These are phyloP conservation scores for Acanthochlamys bracteata DNA, from an alignment of 106 monocot genomes.

Conservation along the genomic window DNA sequence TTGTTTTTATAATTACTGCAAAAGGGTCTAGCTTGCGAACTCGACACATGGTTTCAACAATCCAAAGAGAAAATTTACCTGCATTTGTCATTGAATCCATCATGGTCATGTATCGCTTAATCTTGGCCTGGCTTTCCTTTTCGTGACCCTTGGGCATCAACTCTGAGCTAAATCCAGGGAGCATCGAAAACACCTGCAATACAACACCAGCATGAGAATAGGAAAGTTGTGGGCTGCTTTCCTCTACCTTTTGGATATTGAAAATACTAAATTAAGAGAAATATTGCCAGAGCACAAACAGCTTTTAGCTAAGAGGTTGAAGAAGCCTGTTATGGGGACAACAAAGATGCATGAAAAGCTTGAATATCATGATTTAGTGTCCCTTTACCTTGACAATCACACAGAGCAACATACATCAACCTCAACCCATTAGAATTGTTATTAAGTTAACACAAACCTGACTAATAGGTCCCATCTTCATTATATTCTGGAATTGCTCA, in stretches of 20 bases:
- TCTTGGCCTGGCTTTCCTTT: slow-evolving; percentile 96
- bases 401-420: no score
- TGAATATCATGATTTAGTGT: no score
- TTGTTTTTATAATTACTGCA: no score
- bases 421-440: no score
- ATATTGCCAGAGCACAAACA: no score
- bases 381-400: no score
- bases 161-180: slow-evolving; percentile 90
- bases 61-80: slow-evolving; percentile 29
- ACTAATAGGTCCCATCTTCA: slow-evolving; percentile 93
- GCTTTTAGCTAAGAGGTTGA: no score
- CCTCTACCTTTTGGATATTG: background rate
- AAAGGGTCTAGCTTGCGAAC: no score
- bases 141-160: slow-evolving; percentile 96
- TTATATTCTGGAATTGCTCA: slow-evolving; percentile 87
- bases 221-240: background rate
- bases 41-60: no score
- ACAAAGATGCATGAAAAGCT: no score
- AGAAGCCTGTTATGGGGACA: no score
- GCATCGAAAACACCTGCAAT: slow-evolving; percentile 87
- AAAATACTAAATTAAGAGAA: no score
- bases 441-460: slow-evolving; percentile 40
- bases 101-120: slow-evolving; percentile 95
- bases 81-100: slow-evolving; percentile 99
- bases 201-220: background rate